Evolutionary conservation across 225 moss, liverwort and hornwort species (phyloP).

Genomic region (Asterella californica): DNA sequence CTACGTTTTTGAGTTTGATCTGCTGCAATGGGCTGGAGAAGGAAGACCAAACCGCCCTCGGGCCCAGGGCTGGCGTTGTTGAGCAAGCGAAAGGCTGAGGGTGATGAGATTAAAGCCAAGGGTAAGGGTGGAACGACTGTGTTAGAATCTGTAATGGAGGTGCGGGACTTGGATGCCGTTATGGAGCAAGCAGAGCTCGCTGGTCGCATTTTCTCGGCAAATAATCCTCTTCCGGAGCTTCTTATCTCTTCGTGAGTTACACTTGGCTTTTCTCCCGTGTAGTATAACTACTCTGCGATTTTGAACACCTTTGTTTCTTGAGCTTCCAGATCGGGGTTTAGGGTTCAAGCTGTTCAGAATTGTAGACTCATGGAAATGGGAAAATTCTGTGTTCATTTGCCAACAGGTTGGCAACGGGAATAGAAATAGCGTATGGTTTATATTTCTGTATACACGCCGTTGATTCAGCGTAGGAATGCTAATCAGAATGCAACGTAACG

Average conservation of each 20-base stretch:
- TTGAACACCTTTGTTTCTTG: background rate
- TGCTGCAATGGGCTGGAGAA: constrained; percentile 31
- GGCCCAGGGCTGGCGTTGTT: constrained; percentile 40
- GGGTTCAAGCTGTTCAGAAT: background rate
- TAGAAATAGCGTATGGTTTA: too few relatives aligned
- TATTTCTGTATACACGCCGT: too few relatives aligned
- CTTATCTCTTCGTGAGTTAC: constrained; percentile 65
- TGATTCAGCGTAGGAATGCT: too few relatives aligned
- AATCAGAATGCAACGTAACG: background rate
- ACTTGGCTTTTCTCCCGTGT: background rate
- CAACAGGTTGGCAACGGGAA: too few relatives aligned
- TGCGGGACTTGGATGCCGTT: constrained; percentile 89
- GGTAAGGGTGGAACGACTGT: constrained; percentile 29
- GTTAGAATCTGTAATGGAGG: constrained; percentile 85
- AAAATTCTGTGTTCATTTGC: too few relatives aligned
- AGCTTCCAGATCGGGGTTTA: background rate
- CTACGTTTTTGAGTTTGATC: background rate
- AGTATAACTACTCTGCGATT: background rate
- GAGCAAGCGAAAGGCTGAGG: constrained; percentile 31
- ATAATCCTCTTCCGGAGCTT: constrained; percentile 90
- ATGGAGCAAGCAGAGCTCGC: constrained; percentile 99
- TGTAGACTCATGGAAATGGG: background rate
- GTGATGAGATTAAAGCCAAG: constrained; percentile 28
- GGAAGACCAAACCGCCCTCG: constrained; percentile 42
- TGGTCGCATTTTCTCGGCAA: constrained; percentile 75